phyloP scores from a whole-genome alignment of 495 filamentous ascomycete genomes.

The Aspergillus homomorphus region DNA sequence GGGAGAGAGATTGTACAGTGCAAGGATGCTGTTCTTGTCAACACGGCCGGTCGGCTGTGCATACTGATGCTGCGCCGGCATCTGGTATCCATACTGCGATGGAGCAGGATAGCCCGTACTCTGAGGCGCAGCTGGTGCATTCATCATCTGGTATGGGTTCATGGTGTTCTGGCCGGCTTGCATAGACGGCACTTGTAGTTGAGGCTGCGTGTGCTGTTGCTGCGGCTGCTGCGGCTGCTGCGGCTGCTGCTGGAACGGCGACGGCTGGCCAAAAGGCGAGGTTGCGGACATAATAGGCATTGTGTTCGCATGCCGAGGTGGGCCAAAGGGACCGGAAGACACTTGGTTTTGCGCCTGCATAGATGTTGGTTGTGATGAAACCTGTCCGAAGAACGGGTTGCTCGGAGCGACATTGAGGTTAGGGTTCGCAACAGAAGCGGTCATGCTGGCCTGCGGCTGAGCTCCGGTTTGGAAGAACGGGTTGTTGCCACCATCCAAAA shows the following conservation, averaged over 20 bases:
- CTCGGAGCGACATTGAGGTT: slow-evolving; percentile 34
- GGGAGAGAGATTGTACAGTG: slow-evolving; percentile 80
- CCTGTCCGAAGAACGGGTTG: slow-evolving; percentile 55
- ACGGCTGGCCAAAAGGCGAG: slow-evolving; percentile 37
- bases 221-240: slow-evolving; percentile 26
- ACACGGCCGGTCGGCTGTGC: slow-evolving; percentile 48
- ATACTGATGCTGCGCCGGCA: slow-evolving; percentile 36
- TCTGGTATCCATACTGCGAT: slow-evolving; percentile 30
- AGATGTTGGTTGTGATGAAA: slow-evolving; percentile 22
- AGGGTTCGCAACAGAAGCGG: slow-evolving; percentile 26
- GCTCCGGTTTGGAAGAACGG: slow-evolving; percentile 58
- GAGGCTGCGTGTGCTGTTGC: slow-evolving; percentile 6
- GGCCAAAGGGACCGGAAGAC: slow-evolving; percentile 21
- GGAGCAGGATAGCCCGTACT: slow-evolving; percentile 27
- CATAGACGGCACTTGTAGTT: not conserved
- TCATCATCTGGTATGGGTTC: slow-evolving; percentile 39
- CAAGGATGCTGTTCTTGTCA: slow-evolving; percentile 84
- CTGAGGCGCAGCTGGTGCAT: slow-evolving; percentile 29
- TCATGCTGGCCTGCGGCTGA: slow-evolving; percentile 39
- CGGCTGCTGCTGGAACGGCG: slow-evolving; percentile 36
- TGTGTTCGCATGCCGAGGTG: slow-evolving; percentile 42
- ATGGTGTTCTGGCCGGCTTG: slow-evolving; percentile 27
- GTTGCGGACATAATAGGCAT: slow-evolving; percentile 38
- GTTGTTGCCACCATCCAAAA: slow-evolving; percentile 52
- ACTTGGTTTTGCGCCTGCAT: slow-evolving; percentile 33